phyloP scores from a whole-genome alignment of 257 asterid species.

The Forsythia suspensa region DNA sequence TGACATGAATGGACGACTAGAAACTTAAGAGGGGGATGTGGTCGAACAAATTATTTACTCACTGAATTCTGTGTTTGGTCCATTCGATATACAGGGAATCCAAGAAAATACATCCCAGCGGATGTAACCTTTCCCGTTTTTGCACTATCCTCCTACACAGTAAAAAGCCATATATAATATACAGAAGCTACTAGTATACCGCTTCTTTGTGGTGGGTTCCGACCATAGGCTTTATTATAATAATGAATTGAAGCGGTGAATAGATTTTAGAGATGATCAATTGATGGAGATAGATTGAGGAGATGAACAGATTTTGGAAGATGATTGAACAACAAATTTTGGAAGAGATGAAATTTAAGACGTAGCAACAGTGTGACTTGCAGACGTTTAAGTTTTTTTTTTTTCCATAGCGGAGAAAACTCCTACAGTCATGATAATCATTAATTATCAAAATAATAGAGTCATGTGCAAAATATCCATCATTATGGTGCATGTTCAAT shows the following conservation, averaged over 20 bases:
- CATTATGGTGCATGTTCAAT: slow-evolving; percentile 11
- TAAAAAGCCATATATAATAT: slow-evolving; percentile 2
- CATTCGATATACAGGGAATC: slow-evolving; percentile 91
- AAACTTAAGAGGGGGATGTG: background rate
- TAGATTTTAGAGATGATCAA: no score
- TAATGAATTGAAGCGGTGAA: no score
- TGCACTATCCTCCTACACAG: slow-evolving; percentile 83
- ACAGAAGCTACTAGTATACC: slow-evolving; percentile 6
- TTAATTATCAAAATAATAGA: background rate
- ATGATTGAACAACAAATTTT: no score
- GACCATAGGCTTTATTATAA: no score
- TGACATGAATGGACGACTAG: slow-evolving; percentile 8
- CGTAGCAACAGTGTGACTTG: no score
- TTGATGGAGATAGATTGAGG: no score
- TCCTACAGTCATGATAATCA: background rate
- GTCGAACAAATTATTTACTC: slow-evolving; percentile 32
- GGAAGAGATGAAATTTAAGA: no score
- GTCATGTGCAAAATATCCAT: slow-evolving; percentile 1
- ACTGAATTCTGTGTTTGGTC: slow-evolving; percentile 74
- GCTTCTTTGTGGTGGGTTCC: no score
- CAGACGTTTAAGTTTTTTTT: no score
- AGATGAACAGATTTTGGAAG: no score
- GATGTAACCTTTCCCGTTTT: slow-evolving; percentile 81
- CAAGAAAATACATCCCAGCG: slow-evolving; percentile 93
- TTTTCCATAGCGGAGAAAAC: no score